Evolutionary conservation across 176 grass and related monocot genomes (phyloP).

Genomic region (Secale cereale): DNA sequence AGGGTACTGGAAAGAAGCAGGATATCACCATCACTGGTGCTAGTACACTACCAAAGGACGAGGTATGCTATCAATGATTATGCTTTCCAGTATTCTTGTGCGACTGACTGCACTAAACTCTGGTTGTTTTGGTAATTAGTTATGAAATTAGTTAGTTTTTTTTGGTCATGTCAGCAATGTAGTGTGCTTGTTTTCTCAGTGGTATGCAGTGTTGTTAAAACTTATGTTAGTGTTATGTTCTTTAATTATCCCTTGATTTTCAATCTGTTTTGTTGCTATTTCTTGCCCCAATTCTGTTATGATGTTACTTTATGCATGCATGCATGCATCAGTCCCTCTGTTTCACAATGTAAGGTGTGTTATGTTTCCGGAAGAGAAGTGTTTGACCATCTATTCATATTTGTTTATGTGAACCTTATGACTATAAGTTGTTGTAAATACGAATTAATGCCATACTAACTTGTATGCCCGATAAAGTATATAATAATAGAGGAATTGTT

Average conservation of each 20-base stretch:
- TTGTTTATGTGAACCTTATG: too few species aligned
- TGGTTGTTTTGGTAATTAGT: not conserved
- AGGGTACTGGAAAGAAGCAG: constrained; percentile 99
- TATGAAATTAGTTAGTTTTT: not conserved
- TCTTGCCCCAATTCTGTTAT: not conserved
- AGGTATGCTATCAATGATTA: constrained; percentile 47
- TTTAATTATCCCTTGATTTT: not conserved
- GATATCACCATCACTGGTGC: constrained; percentile 98
- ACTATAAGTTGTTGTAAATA: too few species aligned
- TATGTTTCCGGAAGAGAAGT: not conserved
- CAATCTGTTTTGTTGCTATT: not conserved
- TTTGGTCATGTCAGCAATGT: not conserved
- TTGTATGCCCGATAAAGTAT: not conserved
- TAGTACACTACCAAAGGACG: constrained; percentile 89
- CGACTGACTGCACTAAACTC: not conserved
- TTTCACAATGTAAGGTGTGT: not conserved
- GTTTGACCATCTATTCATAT: not conserved
- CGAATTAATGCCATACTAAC: not conserved
- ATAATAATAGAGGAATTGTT: not conserved
- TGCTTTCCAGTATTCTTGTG: not conserved
- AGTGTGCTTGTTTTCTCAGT: not conserved
- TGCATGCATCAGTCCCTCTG: not conserved
- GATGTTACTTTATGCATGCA: not conserved
- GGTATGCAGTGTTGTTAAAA: not conserved
- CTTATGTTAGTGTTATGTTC: not conserved